Percentiles rank a stretch among this genome's conserved stretches.
These are phyloP conservation scores for Ceratobasidium sp. DNA, from an alignment of 1,284 basidiomycete species.

Conservation along the genomic window DNA sequence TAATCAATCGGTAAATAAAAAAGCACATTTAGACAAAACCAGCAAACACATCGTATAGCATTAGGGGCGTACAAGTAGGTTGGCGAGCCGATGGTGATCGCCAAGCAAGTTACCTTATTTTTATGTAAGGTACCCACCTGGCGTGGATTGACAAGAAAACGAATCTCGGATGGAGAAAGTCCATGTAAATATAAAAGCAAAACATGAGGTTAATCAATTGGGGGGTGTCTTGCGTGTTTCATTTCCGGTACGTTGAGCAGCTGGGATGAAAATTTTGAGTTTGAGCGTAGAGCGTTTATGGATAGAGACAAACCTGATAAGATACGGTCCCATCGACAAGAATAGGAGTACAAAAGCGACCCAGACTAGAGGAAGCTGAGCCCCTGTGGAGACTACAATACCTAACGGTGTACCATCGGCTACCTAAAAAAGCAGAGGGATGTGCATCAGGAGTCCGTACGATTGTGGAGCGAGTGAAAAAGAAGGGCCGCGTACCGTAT, in stretches of 20 bases:
- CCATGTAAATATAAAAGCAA: slow-evolving; percentile 32
- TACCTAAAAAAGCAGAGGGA: slow-evolving; percentile 24
- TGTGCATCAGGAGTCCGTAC: slow-evolving; percentile 1
- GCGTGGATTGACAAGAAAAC: slow-evolving; percentile 13
- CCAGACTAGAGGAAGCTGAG: slow-evolving; percentile 45
- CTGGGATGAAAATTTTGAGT: slow-evolving; percentile 19
- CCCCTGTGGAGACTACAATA: slow-evolving; percentile 41
- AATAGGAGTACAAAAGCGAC: slow-evolving; percentile 45
- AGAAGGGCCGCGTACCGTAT: slow-evolving; percentile 29
- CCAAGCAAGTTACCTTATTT: slow-evolving; percentile 20
- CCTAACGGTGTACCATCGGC: slow-evolving; percentile 41
- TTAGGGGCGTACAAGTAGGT: slow-evolving; percentile 37
- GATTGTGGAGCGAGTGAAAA: background rate
- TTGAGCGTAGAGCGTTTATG: background rate
- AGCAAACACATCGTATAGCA: slow-evolving; percentile 14
- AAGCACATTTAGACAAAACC: slow-evolving; percentile 17
- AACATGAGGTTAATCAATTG: slow-evolving; percentile 32
- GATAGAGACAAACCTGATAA: slow-evolving; percentile 43
- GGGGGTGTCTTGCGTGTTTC: slow-evolving; percentile 10
- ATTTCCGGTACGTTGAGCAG: slow-evolving; percentile 43
- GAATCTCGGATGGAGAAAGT: slow-evolving; percentile 18
- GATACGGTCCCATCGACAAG: slow-evolving; percentile 46
- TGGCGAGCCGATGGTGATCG: background rate
- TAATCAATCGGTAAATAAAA: slow-evolving; percentile 25
- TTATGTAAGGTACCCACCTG: slow-evolving; percentile 25